Evolutionary conservation across 495 filamentous ascomycete genomes (phyloP).

Genomic region (Aspergillus conjunctus): DNA sequence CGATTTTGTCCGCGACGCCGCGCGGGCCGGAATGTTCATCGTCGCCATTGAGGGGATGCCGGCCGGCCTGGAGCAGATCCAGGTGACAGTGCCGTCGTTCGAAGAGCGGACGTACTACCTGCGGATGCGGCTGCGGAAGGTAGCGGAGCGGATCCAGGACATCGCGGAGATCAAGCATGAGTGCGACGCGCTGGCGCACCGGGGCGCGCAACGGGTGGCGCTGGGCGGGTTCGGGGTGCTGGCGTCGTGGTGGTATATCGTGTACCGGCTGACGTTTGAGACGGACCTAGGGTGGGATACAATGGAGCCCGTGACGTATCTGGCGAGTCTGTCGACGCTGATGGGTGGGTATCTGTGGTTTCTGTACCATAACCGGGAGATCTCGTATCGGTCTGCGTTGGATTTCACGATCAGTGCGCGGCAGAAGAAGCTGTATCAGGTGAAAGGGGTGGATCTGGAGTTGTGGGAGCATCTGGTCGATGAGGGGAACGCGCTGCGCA

Average conservation of each 20-base stretch:
- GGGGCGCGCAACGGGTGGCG: conserved; percentile 75
- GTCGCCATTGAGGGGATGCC: conserved; percentile 76
- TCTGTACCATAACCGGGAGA: conserved; percentile 87
- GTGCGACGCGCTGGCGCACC: conserved; percentile 77
- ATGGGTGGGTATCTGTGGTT: conserved; percentile 95
- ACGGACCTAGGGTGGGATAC: conserved; percentile 85
- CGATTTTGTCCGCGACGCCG: conserved; percentile 92
- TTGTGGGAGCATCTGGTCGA: conserved; percentile 81
- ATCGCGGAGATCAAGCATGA: conserved; percentile 75
- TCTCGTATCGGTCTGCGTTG: conserved; percentile 80
- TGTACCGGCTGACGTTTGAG: conserved; percentile 77
- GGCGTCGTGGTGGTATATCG: conserved; percentile 75
- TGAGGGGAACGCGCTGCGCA: conserved; percentile 75
- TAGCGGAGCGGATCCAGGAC: conserved; percentile 63
- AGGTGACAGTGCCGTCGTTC: conserved; percentile 82
- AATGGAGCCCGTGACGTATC: conserved; percentile 89
- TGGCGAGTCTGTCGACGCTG: conserved; percentile 77
- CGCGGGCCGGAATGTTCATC: conserved; percentile 79
- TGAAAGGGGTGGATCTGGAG: conserved; percentile 70
- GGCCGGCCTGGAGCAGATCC: conserved; percentile 60
- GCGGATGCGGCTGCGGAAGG: conserved; percentile 71
- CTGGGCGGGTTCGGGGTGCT: conserved; percentile 75
- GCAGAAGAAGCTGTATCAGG: conserved; percentile 75
- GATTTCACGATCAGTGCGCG: conserved; percentile 81
- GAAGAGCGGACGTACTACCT: conserved; percentile 86